Evolutionary conservation across 129 eudicot genomes (phyloP), one percentile per base, ranked within the genome.

Genomic region (Flaveria ramosissima): DNA sequence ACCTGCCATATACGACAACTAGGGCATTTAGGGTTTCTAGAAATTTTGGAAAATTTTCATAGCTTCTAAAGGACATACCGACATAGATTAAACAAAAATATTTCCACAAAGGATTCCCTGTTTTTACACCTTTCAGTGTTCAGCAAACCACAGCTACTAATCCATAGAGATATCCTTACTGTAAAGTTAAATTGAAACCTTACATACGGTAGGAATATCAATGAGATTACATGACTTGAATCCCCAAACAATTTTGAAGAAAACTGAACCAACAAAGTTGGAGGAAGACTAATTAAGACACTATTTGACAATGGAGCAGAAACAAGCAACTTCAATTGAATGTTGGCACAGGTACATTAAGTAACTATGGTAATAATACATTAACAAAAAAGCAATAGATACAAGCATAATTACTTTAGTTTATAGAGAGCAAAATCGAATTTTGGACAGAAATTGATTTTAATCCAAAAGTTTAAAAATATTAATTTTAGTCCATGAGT

Each of bases 271-370:
- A 46, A 4, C 47, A 60, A 47, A 27, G 47, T 75, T 24, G 68
- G 73, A 13, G 73, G 55, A 69, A 69, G 73, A 21, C 74, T 36
- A 48, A 15, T 47, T 7, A 24, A 70, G 42, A 47, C 61, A 50
- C 48, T 15, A 70, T 26, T 48, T 48, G 74, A 70, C 60, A 70
- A 48, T 9, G 61, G 15, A 48, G 61, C 61, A 70, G 15, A 70
- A 48, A 70, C 74, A 48, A 47, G 61, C 61, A 70, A 23, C 60
- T 68, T 68, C 73, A 70, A 48, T 0, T 70, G 24, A 48, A 13
- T 70, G 60, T 47, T 39, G 43, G 27, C 51, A 32, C 30, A 62
- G n/a, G 46, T 43, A n/a, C 64, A 9, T 47, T 71, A 51, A 10
- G 30, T 32, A 51, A 39, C 67, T 72, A 74, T 4, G 24, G 14